Evolutionary conservation across 1,139 yeast genomes (phyloP), one percentile per base, ranked within the genome.

Genomic region (Geotrichum restrictum): DNA sequence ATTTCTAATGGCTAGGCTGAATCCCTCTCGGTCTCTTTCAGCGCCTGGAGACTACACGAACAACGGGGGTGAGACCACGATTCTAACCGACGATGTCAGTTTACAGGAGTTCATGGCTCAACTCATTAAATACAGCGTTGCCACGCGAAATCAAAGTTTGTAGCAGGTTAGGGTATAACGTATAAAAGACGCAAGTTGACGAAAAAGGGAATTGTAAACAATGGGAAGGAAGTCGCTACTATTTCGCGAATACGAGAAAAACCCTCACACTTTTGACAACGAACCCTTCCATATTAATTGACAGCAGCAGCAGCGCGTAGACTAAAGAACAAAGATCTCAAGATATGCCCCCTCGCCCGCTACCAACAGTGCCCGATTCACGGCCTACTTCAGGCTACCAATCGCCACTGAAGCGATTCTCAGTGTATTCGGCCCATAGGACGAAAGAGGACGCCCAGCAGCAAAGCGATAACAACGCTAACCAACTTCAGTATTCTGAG

Each of bases 41-140:
- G 39, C 50, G 38, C 29, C 29, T 24, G 29, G 29, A 24, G 29
- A 24, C 29, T 24, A 24, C 8, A 24, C 29, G 7, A 58, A 54
- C 27, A 58, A 59, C 24, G 29, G 29, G 8, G 29, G 29, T 8
- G 29, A 24, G 29, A 24, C 29, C 71, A 88, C 88, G 62, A 96
- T 91, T 45, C 81, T 91, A 67, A 91, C 98, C 33, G 98, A 91
- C 72, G 98, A 91, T 74, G 97, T 89, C 44, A 83, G 93, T 48
- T 77, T 89, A 68, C 95, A 89, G 74, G 88, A 87, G 37, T 89
- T 89, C 68, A 89, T 89, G 94, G 80, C 84, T 55, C 96, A 88
- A 71, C 79, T 89, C 66, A 89, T 86, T 66, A 86, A 86, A 69
- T 78, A 87, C 14, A 40, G 45, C 19, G 54, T 50, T 4, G 37